These are phyloP conservation scores for Funneliformis mosseae DNA, from an alignment of 192 early-diverging fungal genomes.

Conservation along the genomic window DNA sequence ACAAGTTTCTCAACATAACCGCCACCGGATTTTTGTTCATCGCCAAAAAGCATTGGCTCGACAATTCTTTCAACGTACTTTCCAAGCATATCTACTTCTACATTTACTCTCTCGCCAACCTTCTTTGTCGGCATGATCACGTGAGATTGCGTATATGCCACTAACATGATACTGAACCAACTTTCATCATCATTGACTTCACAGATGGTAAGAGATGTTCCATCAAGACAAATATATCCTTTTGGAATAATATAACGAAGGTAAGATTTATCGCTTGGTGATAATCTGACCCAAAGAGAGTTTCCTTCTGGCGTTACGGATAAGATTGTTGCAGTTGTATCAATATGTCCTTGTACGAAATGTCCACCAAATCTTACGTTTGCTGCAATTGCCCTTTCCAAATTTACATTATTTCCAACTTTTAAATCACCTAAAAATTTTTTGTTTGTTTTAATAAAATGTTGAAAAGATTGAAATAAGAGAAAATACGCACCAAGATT, in stretches of 20 bases:
- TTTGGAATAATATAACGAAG: slow-evolving; percentile 92
- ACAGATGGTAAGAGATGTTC: slow-evolving; percentile 92
- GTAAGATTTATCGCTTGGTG: slow-evolving; percentile 51
- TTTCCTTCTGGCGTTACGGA: slow-evolving; percentile 85
- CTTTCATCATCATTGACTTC: slow-evolving; percentile 76
- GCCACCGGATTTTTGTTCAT: neutral
- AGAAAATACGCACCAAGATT: slow-evolving; percentile 69
- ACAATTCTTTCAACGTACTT: slow-evolving; percentile 82
- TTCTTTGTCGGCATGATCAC: slow-evolving; percentile 79
- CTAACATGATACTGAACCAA: slow-evolving; percentile 93
- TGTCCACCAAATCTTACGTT: slow-evolving; percentile 94
- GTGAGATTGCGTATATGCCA: slow-evolving; percentile 86
- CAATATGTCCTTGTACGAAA: slow-evolving; percentile 96
- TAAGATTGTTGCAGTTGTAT: slow-evolving; percentile 78
- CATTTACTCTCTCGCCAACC: slow-evolving; percentile 79
- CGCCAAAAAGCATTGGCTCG: slow-evolving; percentile 55
- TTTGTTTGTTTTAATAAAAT: neutral
- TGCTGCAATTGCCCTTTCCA: slow-evolving; percentile 91
- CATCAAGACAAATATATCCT: slow-evolving; percentile 92
- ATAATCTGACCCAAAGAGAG: slow-evolving; percentile 72
- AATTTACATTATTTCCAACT: slow-evolving; percentile 81
- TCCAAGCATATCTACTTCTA: slow-evolving; percentile 97
- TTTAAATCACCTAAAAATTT: slow-evolving; percentile 62
- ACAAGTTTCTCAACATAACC: slow-evolving; percentile 28
- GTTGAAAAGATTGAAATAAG: neutral